Evolutionary conservation across 306 rosid species (phyloP), one percentile per base, ranked within the genome.

Genomic region (Hippophae gyantsensis): DNA sequence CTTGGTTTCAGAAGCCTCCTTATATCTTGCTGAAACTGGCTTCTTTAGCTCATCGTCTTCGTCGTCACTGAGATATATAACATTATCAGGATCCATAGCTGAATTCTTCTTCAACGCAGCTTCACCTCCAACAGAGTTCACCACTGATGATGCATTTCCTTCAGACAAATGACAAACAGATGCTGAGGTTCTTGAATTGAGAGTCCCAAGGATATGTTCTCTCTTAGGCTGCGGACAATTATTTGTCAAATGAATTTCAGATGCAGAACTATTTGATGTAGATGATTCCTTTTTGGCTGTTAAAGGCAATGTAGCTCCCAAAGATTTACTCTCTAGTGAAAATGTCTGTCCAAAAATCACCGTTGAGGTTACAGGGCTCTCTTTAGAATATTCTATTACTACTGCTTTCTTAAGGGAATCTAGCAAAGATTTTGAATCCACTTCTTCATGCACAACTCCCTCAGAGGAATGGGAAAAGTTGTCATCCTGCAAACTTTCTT

Each of bases 51-150:
- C 83, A 68, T 82, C 94, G 59, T 73, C 76, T 67, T 88, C 94
- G 60, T 92, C 96, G 10, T 93, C 97, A 62, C 94, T 89, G 44
- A 85, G 83, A 75, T 83, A 74, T 68, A 93, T 93, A 61, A 88
- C 53, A 77, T 68, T 54, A 46, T 73, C 79, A 32, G 47, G 69
- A 58, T 61, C 56, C 64, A 13, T n/a, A 27, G 46, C 72, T 57
- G 80, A 66, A 70, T 74, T 61, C 71, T 65, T 88, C 69, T 77
- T 78, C 72, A 43, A 62, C 48, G 49, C 77, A 40, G 65, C 61
- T 67, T 78, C 77, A 74, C 45, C 70, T 41, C 51, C 58, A 69
- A 75, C 69, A 8, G 41, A 69, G 45, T 75, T 61, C 59, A 50
- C 69, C 58, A 71, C 66, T 64, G 58, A 64, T 25, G 93, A 71